Evolutionary conservation across 495 filamentous ascomycete species (phyloP).

Genomic region (Articulospora tetracladia): DNA sequence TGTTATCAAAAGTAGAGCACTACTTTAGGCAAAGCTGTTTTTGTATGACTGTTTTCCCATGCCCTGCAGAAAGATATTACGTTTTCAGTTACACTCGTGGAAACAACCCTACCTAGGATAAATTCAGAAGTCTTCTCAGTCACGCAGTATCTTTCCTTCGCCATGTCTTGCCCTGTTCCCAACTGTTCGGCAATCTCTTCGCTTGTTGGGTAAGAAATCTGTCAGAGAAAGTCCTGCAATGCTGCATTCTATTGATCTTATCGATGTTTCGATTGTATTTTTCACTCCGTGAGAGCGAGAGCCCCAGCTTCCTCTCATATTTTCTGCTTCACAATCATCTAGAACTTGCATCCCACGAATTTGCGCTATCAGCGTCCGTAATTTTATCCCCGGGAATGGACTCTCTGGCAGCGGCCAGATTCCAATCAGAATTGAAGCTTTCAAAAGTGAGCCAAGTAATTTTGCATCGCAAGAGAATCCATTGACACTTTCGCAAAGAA

Average conservation of each 20-base stretch:
- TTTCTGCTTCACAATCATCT: neutral
- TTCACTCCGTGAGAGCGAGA: slow-evolving; percentile 2
- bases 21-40: too few species aligned
- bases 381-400: neutral
- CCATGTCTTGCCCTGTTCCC: too few species aligned
- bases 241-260: slow-evolving; percentile 12
- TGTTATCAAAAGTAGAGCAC: too few species aligned
- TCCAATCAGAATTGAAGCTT: neutral
- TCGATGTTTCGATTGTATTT: slow-evolving; percentile 6
- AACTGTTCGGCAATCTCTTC: too few species aligned
- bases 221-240: too few species aligned
- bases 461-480: neutral
- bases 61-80: too few species aligned
- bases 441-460: neutral
- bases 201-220: too few species aligned
- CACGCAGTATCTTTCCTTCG: too few species aligned
- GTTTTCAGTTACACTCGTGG: too few species aligned
- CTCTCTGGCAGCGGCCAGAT: neutral
- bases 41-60: too few species aligned
- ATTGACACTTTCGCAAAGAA: neutral
- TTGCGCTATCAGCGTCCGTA: neutral
- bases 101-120: too few species aligned
- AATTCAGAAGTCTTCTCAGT: too few species aligned
- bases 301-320: neutral
- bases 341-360: slow-evolving; percentile 2